These are phyloP conservation scores for Flaveria bidentis DNA, from an alignment of 129 eudicot species.

Conservation along the genomic window DNA sequence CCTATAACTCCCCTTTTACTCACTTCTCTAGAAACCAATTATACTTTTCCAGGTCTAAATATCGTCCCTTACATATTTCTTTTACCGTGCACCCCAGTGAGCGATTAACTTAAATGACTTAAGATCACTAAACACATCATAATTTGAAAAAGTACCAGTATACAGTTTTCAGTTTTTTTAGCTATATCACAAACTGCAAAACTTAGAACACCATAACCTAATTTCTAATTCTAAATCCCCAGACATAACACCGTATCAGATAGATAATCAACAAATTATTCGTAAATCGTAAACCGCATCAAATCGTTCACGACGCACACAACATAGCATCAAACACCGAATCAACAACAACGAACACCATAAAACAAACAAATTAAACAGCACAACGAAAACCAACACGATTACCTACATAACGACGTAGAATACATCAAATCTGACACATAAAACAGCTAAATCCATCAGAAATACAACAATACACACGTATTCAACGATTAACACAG, in stretches of 20 bases:
- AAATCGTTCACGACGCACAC: conserved; percentile 5
- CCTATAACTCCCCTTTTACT: not conserved
- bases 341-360: not conserved
- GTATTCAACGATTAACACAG: not conserved
- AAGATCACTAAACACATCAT: not conserved
- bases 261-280: not conserved
- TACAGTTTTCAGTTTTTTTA: not conserved
- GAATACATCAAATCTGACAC: not conserved
- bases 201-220: conserved; percentile 15
- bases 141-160: not conserved
- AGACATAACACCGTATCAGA: not conserved
- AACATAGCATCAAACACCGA: not conserved
- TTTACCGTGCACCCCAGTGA: too few relatives aligned
- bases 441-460: not conserved
- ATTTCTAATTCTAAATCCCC: not conserved
- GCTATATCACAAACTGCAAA: not conserved
- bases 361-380: not conserved
- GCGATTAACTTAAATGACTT: too few relatives aligned
- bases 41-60: not conserved
- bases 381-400: not conserved
- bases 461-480: not conserved
- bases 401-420: conserved; percentile 11
- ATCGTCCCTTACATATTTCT: too few relatives aligned
- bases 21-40: not conserved
- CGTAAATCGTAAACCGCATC: not conserved